Evolutionary conservation across 2,329 filamentous ascomycete species (phyloP), one percentile per base, ranked within the genome.

Genomic region (Botrytis fabae): DNA sequence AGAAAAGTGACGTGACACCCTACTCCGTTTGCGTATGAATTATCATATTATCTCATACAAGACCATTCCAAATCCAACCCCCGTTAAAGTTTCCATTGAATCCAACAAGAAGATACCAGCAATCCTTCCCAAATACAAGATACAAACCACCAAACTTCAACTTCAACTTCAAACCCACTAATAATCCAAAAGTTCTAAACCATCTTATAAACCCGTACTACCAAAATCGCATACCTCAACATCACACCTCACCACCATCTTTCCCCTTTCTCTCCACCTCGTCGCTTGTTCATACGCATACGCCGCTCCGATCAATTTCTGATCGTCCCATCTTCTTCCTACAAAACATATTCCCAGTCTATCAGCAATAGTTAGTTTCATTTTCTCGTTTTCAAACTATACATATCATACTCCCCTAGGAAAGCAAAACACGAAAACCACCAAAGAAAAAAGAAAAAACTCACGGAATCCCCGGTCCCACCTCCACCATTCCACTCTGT

Each of bases 201-300:
- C 6, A 7, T 32, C 16, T 65, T n/a, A 8, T 3, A 1, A 18
- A 1, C 14, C 7, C 5, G 22, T n/a, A 32, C 28, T 4, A 8
- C 7, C 2, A 38, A 9, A 35, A 10, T 16, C 32, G 16, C 42
- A 28, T 51, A 65, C 25, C 32, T 68, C 64, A 40, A 42, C 6
- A 54, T 54, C 35, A 68, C 61, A 71, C 9, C 6, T n/a, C 18
- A 71, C 40, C 7, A 68, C n/a, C 10, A 54, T 40, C 51, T 59
- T 66, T 4, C 38, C 70, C 7, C 9, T 66, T 6, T 28, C 38
- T 20, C 61, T 65, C 40, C 32, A 54, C 28, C 25, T 44, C n/a
- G 85, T 75, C 22, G 63, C 69, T 25, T 74, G 69, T 83, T 93
- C 91, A 81, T 89, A 92, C 7, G 88, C 90, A 83, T 91, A 92